Conservation (phyloP, 1,284 basidiomycete genomes). For the Ceratobasidium sp. region DNA sequence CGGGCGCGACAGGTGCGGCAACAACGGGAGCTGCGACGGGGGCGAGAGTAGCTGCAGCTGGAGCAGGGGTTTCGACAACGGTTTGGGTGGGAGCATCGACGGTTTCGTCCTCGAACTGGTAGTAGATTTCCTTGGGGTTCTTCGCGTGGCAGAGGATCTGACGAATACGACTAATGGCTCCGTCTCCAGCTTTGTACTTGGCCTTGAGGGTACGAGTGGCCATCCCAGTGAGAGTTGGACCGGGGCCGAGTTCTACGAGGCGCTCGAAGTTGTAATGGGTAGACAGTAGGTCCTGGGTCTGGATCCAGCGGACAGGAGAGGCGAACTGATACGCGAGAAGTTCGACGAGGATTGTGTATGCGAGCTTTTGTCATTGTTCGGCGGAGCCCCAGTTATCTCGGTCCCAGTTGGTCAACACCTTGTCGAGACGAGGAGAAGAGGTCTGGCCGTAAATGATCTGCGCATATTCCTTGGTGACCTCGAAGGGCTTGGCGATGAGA, state of each 20-base stretch:
- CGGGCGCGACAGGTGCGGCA: conserved; percentile 56
- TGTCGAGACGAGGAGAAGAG: conserved; percentile 88
- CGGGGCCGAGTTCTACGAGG: conserved; percentile 93
- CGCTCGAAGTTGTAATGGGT: conserved; percentile 86
- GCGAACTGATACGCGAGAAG: conserved; percentile 96
- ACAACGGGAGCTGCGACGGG: conserved; percentile 57
- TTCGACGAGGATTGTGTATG: conserved; percentile 94
- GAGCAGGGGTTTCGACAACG: conserved; percentile 50
- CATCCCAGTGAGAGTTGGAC: conserved; percentile 96
- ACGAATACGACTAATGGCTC: conserved; percentile 79
- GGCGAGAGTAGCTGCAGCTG: conserved; percentile 53
- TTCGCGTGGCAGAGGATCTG: conserved; percentile 92
- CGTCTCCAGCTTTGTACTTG: conserved; percentile 91
- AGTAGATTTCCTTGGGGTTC: conserved; percentile 96
- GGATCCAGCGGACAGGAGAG: conserved; percentile 97
- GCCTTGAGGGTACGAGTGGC: conserved; percentile 92
- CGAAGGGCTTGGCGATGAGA: conserved; percentile 92
- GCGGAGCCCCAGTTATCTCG: conserved; percentile 83
- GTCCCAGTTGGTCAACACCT: conserved; percentile 92
- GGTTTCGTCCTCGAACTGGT: conserved; percentile 90
- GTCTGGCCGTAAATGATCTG: conserved; percentile 96
- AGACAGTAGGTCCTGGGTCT: conserved; percentile 96
- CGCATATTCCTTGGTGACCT: conserved; percentile 88
- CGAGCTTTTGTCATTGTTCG: conserved; percentile 87
- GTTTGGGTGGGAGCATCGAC: conserved; percentile 59